These are phyloP conservation scores for Metschnikowia reukaufii DNA, from an alignment of 805 yeast genomes.

Conservation along the genomic window DNA sequence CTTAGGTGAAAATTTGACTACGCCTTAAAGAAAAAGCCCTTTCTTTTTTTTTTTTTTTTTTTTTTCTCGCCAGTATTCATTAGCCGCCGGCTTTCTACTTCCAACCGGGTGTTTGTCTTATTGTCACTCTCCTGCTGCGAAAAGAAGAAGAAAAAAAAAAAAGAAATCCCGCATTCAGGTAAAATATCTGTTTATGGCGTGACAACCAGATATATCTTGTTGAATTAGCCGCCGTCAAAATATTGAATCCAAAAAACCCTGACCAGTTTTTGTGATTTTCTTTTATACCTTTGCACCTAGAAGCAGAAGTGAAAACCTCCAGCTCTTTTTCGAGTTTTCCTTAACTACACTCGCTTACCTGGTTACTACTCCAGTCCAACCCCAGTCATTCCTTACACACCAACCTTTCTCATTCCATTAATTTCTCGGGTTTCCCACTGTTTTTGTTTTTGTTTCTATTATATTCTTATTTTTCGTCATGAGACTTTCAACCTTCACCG, in stretches of 20 bases:
- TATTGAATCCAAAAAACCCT: not conserved
- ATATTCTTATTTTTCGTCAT: constrained; percentile 2
- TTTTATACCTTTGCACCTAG: no score
- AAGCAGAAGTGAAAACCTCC: no score
- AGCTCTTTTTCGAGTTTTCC: not conserved
- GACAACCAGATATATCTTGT: not conserved
- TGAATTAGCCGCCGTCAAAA: not conserved
- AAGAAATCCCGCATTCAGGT: not conserved
- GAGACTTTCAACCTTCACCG: constrained; percentile 7
- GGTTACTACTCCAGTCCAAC: constrained; percentile 21
- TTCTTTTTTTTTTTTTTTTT: no score
- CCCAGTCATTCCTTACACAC: constrained; percentile 25
- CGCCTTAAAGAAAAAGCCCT: not conserved
- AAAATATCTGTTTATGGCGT: not conserved
- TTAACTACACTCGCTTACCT: not conserved
- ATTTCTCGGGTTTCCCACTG: not conserved
- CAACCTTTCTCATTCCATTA: not conserved
- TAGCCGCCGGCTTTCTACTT: constrained; percentile 3
- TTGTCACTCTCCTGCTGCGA: not conserved
- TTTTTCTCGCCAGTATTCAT: not conserved
- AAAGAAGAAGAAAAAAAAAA: not conserved
- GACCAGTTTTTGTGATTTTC: not conserved
- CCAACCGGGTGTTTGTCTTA: not conserved
- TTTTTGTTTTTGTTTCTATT: not conserved
- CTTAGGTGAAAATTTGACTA: no score